Percentiles rank a stretch among this genome's conserved stretches.
Conservation (phyloP, 495 filamentous ascomycete genomes). For the Podospora fimiseda region DNA sequence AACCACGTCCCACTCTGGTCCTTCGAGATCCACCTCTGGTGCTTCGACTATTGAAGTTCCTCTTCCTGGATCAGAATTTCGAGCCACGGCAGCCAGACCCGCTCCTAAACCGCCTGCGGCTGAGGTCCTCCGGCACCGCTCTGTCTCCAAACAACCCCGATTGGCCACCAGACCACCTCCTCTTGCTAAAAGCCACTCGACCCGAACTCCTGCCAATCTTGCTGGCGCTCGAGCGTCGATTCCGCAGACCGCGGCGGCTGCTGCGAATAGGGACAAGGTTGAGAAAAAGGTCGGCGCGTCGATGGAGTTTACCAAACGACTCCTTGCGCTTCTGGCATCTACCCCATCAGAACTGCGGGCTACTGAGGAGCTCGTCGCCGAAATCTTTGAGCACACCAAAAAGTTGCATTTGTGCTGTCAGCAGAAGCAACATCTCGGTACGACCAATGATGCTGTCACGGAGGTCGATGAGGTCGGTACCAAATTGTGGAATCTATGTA, state of each 20-base stretch:
- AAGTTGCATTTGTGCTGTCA: conserved; percentile 21
- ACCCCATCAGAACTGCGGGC: conserved; percentile 12
- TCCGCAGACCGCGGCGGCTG: no score
- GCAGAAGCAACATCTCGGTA: neutral
- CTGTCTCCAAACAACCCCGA: no score
- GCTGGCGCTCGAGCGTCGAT: no score
- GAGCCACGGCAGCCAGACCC: neutral
- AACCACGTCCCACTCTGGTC: neutral
- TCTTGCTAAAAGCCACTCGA: no score
- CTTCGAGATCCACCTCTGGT: no score
- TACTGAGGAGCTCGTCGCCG: conserved; percentile 24
- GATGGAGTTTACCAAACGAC: conserved; percentile 19
- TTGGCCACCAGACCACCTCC: no score
- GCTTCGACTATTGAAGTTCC: neutral
- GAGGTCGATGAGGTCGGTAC: conserved; percentile 51
- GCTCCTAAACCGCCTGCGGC: neutral
- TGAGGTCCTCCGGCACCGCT: no score
- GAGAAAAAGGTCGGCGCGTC: no score
- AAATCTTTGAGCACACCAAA: conserved; percentile 33
- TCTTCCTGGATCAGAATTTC: neutral
- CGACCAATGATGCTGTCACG: neutral
- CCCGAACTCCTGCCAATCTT: no score
- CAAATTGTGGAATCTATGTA: conserved; percentile 63
- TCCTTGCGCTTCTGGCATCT: conserved; percentile 18
- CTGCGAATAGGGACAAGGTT: no score